Conservation (phyloP, 805 yeast genomes). For the Kuraishia hungarica region DNA sequence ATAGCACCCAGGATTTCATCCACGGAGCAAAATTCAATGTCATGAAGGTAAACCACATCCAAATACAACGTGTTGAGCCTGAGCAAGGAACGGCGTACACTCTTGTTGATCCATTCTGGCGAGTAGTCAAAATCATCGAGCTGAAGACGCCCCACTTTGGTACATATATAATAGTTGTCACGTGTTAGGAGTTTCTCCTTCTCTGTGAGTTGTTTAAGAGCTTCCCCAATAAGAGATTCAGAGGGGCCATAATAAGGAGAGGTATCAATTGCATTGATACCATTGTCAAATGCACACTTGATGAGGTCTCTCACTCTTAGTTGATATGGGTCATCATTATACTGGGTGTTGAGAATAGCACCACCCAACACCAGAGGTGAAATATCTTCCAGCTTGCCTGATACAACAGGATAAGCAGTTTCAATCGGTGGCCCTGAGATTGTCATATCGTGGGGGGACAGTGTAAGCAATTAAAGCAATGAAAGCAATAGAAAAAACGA, state of each 20-base stretch:
- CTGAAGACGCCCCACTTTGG: constrained; percentile 77
- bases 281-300: constrained; percentile 49
- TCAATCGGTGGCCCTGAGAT: background rate
- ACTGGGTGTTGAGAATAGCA: constrained; percentile 78
- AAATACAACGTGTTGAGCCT: constrained; percentile 61
- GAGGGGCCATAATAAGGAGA: constrained; percentile 93
- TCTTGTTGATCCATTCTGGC: constrained; percentile 45
- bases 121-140: constrained; percentile 71
- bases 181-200: constrained; percentile 38
- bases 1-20: constrained; percentile 55
- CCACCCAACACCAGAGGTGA: constrained; percentile 77
- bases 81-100: constrained; percentile 58
- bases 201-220: constrained; percentile 31
- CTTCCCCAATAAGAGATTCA: constrained; percentile 65
- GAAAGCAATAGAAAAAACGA: no score
- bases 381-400: constrained; percentile 20
- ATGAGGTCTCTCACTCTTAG: constrained; percentile 54
- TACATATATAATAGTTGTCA: constrained; percentile 59
- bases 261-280: constrained; percentile 77
- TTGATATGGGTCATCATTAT: constrained; percentile 56
- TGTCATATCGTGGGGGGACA: no score
- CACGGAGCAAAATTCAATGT: constrained; percentile 69
- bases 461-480: no score
- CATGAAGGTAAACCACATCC: constrained; percentile 83
- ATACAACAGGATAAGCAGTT: constrained; percentile 6